Evolutionary conservation across 306 rosid species (phyloP), one percentile per base, ranked within the genome.

Genomic region (Trichosanthes cucumerina): DNA sequence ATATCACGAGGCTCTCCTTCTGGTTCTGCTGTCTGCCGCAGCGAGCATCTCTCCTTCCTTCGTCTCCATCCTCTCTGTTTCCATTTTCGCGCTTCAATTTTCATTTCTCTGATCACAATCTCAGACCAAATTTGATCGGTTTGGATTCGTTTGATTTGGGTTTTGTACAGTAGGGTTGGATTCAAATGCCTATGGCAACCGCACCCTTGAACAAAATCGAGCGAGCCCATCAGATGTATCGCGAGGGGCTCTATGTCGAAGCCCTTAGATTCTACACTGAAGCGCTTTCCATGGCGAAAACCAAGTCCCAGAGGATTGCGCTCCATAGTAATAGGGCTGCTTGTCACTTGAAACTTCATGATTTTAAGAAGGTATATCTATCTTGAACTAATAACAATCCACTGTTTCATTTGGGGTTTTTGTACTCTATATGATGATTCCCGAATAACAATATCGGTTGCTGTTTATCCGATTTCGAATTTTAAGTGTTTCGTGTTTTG

Each of bases 321-420:
- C 80, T 93, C 33, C 98, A 88, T 47, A 93, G 98, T 79, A 93
- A 91, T 33, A 85, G 98, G 16, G 98, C 98, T 71, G 97, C 98
- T 80, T 94, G 98, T 65, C 93, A 80, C 47, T 86, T 94, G 79
- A 94, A 94, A 79, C 98, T 94, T 77, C 96, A 92, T 65, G 81
- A 87, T 89, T 94, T 94, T 84, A 85, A 86, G 18, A 86, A 87
- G 98, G 98, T 94, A 34, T 6, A 13, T 50, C 56, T 47, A 10
- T 23, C 16, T 10, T 16, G 5, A 11, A 21, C 62, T 43, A 24
- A 14, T 3, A 24, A 0, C 19, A 24, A 18, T 4, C 71, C 14
- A 3, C 44, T 34, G 4, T 58, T 21, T 57, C 0, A 10, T 57
- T 16, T 63, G 9, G 33, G 52, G 31, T 39, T 70, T 70, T 23